Evolutionary conservation across 2,329 filamentous ascomycete species (phyloP), one percentile per base, ranked within the genome.

Genomic region (Diaporthe eres): DNA sequence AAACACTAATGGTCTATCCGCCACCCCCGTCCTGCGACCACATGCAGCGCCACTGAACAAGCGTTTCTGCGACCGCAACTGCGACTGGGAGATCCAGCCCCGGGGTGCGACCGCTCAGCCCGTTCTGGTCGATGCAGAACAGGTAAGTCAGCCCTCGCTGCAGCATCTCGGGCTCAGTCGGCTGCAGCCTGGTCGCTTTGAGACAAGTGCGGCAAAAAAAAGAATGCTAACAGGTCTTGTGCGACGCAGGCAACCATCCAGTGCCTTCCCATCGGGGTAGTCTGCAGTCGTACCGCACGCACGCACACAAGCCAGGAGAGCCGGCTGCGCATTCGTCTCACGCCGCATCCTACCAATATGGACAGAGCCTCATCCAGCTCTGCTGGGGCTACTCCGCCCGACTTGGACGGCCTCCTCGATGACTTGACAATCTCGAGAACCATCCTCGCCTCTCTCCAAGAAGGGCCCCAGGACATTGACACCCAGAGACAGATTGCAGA

Each of bases 341-440:
- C 47, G 65, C 44, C 44, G 58, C 58, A 61, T 49, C 49, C 65
- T 55, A 53, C 63, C 22, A 55, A 70, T 55, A 70, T 70, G 65
- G 65, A 73, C 71, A 65, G 51, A 73, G 61, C 61, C 58, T 73
- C 71, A 65, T 73, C 71, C 58, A 57, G 58, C 49, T 39, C 58
- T 22, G 58, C 71, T 55, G 71, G 25, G 39, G 58, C 47, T 31
- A 55, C 71, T 73, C 28, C 58, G 8, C 49, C 31, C 58, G 71
- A 65, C 47, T 7, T 73, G 58, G 58, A 65, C 37, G 25, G 15
- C 8, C 71, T 88, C 28, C 78, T 77, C 25, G 85, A 87, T 65
- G 86, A 88, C 74, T 80, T 89, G 76, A 81, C 79, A 44, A 82
- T 88, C 28, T 85, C 88, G 75, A 81, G 81, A 63, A 85, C 86